Conservation (phyloP, 2,329 filamentous ascomycete species). For the Hypoxylon sp. region DNA sequence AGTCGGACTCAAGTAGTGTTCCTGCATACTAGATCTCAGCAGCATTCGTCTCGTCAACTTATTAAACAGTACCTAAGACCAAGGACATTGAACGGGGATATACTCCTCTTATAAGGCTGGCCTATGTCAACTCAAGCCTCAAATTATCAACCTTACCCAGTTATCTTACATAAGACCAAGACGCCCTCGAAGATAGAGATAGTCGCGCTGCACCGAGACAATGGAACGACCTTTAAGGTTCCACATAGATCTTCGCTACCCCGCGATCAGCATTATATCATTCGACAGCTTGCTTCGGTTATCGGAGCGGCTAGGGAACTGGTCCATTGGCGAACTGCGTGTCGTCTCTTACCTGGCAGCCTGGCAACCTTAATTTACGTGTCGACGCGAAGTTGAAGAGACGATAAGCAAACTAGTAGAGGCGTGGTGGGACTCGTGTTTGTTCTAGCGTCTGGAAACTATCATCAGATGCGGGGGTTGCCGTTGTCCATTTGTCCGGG, state of each 20-base stretch:
- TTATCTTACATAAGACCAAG: background rate
- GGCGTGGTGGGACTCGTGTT: conserved; percentile 4
- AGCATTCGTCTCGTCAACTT: background rate
- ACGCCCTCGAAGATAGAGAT: conserved; percentile 6
- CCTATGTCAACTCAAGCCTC: conserved; percentile 3
- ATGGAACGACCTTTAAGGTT: conserved; percentile 21
- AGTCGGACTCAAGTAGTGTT: too few species aligned
- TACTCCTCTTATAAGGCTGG: background rate
- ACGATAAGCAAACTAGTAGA: conserved; percentile 9
- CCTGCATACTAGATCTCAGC: background rate
- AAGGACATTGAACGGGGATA: background rate
- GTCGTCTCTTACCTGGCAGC: conserved; percentile 5
- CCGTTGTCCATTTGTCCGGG: conserved; percentile 39
- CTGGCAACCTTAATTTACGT: conserved; percentile 16
- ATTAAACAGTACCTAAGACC: background rate
- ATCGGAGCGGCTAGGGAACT: conserved; percentile 17
- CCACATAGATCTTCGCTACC: conserved; percentile 31
- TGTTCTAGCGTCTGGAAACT: conserved; percentile 16
- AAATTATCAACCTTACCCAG: background rate
- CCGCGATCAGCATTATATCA: conserved; percentile 37
- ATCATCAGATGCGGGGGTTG: conserved; percentile 33
- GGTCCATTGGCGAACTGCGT: background rate
- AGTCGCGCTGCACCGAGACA: conserved; percentile 20
- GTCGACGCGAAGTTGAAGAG: conserved; percentile 13
- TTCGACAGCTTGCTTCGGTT: conserved; percentile 21